These are phyloP conservation scores for Trichophyton benhamiae DNA, from an alignment of 2,329 filamentous ascomycete genomes.

Conservation along the genomic window DNA sequence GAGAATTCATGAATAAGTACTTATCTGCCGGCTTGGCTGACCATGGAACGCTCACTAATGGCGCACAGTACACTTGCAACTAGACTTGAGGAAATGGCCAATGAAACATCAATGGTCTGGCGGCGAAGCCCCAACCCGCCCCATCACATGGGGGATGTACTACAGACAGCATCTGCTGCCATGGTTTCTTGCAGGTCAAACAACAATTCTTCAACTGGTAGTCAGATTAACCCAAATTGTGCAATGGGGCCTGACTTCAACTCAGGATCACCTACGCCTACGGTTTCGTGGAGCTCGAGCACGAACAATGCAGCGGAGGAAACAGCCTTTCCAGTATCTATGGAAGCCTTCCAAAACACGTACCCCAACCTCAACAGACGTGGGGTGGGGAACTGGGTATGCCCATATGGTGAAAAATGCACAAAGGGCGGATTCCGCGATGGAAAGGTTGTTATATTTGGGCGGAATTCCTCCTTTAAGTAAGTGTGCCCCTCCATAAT, in stretches of 20 bases:
- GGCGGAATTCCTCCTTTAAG: constrained; percentile 4
- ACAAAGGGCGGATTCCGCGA: constrained; percentile 1
- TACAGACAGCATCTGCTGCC: not conserved
- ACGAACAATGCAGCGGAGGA: not conserved
- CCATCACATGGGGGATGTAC: not conserved
- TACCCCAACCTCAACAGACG: not conserved
- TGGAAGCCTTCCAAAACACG: not conserved
- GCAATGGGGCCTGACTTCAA: not conserved
- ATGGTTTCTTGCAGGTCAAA: not conserved
- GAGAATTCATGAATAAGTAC: not conserved
- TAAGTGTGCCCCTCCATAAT: not conserved
- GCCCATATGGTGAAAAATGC: not conserved
- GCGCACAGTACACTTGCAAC: not conserved
- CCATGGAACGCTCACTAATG: not conserved
- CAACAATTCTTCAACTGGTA: not conserved
- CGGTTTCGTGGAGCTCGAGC: not conserved
- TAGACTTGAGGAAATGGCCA: constrained; percentile 2
- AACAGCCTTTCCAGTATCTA: not conserved
- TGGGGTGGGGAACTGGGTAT: not conserved
- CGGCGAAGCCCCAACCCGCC: constrained; percentile 1
- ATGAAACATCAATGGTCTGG: not conserved
- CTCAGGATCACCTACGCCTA: not conserved
- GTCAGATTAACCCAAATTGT: not conserved
- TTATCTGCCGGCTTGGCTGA: not conserved
- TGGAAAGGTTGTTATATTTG: not conserved